phyloP scores from a whole-genome alignment of 768 basidiomycete species.

The Multifurca ochricompacta region DNA sequence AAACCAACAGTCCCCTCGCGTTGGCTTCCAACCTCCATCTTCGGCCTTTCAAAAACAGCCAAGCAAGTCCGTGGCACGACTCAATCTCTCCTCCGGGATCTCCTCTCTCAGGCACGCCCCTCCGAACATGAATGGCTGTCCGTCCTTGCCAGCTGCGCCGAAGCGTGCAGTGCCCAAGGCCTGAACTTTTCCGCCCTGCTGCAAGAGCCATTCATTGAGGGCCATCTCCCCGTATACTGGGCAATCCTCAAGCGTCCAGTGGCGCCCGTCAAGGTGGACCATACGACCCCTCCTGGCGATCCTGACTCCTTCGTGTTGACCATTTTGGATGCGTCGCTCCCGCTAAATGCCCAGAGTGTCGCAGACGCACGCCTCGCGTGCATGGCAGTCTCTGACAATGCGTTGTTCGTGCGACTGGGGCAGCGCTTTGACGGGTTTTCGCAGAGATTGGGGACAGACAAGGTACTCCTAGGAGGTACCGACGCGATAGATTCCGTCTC shows the following conservation, averaged over 20 bases:
- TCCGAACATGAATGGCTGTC: conserved; percentile 25
- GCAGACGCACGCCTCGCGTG: conserved; percentile 63
- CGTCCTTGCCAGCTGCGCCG: conserved; percentile 56
- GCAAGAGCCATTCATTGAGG: conserved; percentile 57
- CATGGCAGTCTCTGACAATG: conserved; percentile 51
- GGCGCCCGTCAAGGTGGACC: conserved; percentile 1
- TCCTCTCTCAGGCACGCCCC: conserved; percentile 35
- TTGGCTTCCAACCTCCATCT: conserved; percentile 15
- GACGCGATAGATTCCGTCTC: conserved; percentile 39
- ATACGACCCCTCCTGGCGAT: conserved; percentile 1
- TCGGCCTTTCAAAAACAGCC: conserved; percentile 21
- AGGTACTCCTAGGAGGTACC: conserved; percentile 30
- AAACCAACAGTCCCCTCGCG: conserved; percentile 1
- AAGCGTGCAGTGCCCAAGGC: conserved; percentile 44
- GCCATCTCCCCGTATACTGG: conserved; percentile 66
- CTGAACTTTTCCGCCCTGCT: conserved; percentile 48
- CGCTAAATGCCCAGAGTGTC: conserved; percentile 36
- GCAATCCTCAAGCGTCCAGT: conserved; percentile 51
- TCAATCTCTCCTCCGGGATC: conserved; percentile 21
- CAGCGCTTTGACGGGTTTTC: conserved; percentile 40
- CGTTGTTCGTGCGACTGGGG: conserved; percentile 51
- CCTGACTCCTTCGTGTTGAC: conserved; percentile 35
- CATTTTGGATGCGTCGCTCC: conserved; percentile 45
- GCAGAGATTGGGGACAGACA: conserved; percentile 44
- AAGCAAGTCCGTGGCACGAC: conserved; percentile 18